A percentile compares a stretch with the other conserved stretches of the same genome.
Conservation (phyloP, 2,329 filamentous ascomycete species). For the Alternaria arbusti region DNA sequence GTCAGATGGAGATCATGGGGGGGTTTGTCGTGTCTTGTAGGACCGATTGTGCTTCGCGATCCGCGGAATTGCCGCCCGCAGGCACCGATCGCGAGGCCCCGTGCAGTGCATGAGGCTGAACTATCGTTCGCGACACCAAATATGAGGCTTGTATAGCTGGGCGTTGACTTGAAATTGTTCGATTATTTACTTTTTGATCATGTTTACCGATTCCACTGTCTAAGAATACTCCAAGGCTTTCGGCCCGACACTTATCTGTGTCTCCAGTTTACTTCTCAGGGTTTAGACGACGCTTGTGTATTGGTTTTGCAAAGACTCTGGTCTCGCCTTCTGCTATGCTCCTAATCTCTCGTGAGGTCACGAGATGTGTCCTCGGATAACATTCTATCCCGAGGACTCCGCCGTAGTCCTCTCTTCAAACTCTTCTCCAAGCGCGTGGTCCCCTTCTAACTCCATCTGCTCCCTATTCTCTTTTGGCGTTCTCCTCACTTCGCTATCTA, state of each 20-base stretch:
- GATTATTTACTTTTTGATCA: not conserved
- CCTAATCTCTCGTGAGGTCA: not conserved
- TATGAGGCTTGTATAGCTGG: not conserved
- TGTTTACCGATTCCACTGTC: not conserved
- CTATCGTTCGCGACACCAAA: not conserved
- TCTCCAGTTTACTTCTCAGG: not conserved
- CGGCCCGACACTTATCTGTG: not conserved
- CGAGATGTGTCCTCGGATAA: not conserved
- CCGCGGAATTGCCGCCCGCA: not conserved
- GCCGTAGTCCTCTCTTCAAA: not conserved
- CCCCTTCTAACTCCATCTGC: not conserved
- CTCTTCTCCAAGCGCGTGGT: not conserved
- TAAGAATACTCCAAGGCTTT: not conserved
- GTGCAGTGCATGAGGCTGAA: conserved; percentile 1
- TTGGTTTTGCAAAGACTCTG: not conserved
- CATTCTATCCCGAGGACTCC: not conserved
- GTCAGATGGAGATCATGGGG: not conserved
- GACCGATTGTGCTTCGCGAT: conserved; percentile 12
- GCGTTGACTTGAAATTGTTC: not conserved
- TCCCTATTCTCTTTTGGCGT: not conserved
- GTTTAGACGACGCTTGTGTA: not conserved
- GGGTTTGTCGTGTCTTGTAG: conserved; percentile 3
- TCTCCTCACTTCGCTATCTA: not conserved
- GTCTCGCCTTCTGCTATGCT: not conserved
- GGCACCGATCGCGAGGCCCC: not conserved